Conservation (phyloP, 441 rosid species). For the Flueggea neowawraea region DNA sequence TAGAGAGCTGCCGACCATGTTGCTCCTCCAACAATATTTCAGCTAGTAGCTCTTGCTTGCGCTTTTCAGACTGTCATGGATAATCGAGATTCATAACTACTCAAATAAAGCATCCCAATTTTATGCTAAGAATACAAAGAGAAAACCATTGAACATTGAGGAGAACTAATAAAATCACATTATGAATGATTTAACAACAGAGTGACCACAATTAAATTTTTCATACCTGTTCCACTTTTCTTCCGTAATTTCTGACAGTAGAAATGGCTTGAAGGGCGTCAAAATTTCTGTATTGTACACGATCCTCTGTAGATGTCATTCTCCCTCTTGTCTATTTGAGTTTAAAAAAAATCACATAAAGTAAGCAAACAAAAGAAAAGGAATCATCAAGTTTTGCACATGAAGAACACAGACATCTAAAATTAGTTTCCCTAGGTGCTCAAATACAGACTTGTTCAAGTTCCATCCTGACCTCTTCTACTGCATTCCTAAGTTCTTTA, state of each 20-base stretch:
- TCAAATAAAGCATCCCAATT: neutral
- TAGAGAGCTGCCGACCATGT: constrained; percentile 57
- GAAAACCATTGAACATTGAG: neutral
- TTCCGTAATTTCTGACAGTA: constrained; percentile 38
- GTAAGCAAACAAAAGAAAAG: constrained; percentile 15
- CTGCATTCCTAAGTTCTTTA: constrained; percentile 69
- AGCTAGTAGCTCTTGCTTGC: constrained; percentile 63
- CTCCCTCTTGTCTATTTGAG: constrained; percentile 47
- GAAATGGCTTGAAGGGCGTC: constrained; percentile 46
- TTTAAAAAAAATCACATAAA: constrained; percentile 11
- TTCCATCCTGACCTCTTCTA: constrained; percentile 62
- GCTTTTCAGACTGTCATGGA: constrained; percentile 68
- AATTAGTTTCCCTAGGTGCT: neutral
- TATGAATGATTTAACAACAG: neutral
- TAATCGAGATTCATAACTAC: constrained; percentile 11
- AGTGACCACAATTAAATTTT: neutral
- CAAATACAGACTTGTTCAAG: constrained; percentile 36
- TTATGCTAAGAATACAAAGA: neutral
- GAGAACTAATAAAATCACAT: neutral
- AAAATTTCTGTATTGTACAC: constrained; percentile 17
- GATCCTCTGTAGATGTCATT: constrained; percentile 28
- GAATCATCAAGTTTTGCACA: constrained; percentile 3
- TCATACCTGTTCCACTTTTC: constrained; percentile 62
- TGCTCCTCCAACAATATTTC: constrained; percentile 74
- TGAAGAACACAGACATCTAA: neutral